phyloP scores from a whole-genome alignment of 2,329 filamentous ascomycete species.

The Pseudogymnoascus sp. region DNA sequence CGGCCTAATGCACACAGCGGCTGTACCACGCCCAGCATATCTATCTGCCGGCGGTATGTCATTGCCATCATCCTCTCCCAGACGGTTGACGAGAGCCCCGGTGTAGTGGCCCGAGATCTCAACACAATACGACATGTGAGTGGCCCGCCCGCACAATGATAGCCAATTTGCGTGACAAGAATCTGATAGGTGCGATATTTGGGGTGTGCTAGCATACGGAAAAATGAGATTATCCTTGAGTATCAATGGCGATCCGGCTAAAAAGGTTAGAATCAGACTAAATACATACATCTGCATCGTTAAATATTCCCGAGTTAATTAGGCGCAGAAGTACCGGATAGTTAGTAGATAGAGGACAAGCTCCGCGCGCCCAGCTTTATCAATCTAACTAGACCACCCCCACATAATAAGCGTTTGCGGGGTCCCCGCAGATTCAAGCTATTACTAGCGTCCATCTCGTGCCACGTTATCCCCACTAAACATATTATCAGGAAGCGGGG shows the following conservation, averaged over 20 bases:
- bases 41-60: not conserved
- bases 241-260: not conserved
- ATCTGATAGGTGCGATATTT: not conserved
- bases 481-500: not conserved
- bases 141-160: not conserved
- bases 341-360: not conserved
- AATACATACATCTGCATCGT: not conserved
- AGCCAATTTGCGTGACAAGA: not conserved
- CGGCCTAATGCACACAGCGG: too few relatives aligned
- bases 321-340: not conserved
- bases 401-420: not conserved
- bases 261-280: not conserved
- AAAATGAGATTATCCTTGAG: not conserved
- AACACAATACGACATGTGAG: not conserved
- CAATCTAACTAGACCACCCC: not conserved
- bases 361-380: not conserved
- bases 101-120: not conserved
- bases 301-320: not conserved
- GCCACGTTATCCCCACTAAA: not conserved
- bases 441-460: not conserved
- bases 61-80: not conserved
- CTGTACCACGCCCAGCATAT: not conserved
- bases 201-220: not conserved
- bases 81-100: not conserved
- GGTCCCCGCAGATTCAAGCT: not conserved